phyloP scores from a whole-genome alignment of 805 yeast species.

The Nakazawaea anatomiae region DNA sequence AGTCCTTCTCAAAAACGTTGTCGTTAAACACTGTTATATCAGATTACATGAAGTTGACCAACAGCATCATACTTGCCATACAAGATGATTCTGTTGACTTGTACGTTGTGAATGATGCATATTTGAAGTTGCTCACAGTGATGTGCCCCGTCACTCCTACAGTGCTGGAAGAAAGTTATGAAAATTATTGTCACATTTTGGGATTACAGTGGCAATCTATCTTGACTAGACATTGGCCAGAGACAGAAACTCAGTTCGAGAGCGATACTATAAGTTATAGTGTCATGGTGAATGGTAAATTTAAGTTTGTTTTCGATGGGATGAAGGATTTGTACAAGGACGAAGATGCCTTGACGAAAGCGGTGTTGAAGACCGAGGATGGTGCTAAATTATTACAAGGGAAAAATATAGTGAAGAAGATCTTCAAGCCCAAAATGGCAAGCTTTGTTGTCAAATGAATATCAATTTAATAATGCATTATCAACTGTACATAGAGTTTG shows the following conservation, averaged over 20 bases:
- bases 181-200: conserved; percentile 27
- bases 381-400: conserved; percentile 37
- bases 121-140: conserved; percentile 49
- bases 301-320: conserved; percentile 37
- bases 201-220: conserved; percentile 40
- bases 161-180: conserved; percentile 80
- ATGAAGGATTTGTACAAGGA: conserved; percentile 29
- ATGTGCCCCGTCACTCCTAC: conserved; percentile 82
- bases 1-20: conserved; percentile 51
- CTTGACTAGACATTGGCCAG: conserved; percentile 64
- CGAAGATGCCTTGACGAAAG: conserved; percentile 30
- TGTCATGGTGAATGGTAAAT: conserved; percentile 72
- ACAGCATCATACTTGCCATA: conserved; percentile 33
- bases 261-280: conserved; percentile 38
- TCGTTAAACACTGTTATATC: conserved; percentile 83
- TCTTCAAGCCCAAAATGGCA: conserved; percentile 45
- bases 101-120: conserved; percentile 40
- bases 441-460: conserved; percentile 29
- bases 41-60: conserved; percentile 81
- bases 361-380: conserved; percentile 25
- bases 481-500: no score
- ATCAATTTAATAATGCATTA: neutral
- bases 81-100: conserved; percentile 30
- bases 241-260: conserved; percentile 29
- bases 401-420: conserved; percentile 43